Evolutionary conservation across 805 yeast species (phyloP), one percentile per base, ranked within the genome.

Genomic region (Zygoascus biomembranicola): DNA sequence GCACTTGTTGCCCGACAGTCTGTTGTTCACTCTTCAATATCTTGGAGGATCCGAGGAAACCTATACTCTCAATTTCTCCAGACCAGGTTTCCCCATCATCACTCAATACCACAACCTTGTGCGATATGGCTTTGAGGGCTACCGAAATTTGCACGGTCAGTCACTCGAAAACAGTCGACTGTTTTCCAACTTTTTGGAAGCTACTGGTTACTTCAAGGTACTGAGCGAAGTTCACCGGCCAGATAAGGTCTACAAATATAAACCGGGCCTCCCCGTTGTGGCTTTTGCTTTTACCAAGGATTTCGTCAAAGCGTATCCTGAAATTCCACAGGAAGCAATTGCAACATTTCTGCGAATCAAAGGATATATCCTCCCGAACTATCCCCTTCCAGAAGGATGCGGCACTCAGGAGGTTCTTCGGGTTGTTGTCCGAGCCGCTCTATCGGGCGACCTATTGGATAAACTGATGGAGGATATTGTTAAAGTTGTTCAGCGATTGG

Each of bases 11-110:
- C 94, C 97, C 23, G 75, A 81, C 54, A 81, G 80, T 57, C 75
- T 90, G 58, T 78, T 84, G 62, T 90, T 90, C 71, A 83, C 85
- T 59, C 75, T 90, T 64, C 82, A 83, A 66, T 90, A 90, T 68
- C 75, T 90, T 43, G 97, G 97, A 35, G 95, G 96, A 20, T 77
- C 83, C 5, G 97, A 90, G 69, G 92, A 85, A 68, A 84, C 94
- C 26, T 90, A 81, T 73, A 87, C 83, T 41, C 77, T 90, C 67
- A 90, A 90, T 72, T 90, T 90, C 70, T 87, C 95, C 8, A 81
- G 97, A 66, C 94, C 97, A 8, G 97, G 97, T 1, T 87, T 81
- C 78, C 95, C 90, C 55, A 90, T 90, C 32, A 75, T 90, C 57
- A 89, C 85, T 64, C 97, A 90, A 71, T 90, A 90, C 74, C 89